Base-by-base conservation (phyloP, 192 early-diverging fungal genomes). In the Umbelopsis vinacea region DNA sequence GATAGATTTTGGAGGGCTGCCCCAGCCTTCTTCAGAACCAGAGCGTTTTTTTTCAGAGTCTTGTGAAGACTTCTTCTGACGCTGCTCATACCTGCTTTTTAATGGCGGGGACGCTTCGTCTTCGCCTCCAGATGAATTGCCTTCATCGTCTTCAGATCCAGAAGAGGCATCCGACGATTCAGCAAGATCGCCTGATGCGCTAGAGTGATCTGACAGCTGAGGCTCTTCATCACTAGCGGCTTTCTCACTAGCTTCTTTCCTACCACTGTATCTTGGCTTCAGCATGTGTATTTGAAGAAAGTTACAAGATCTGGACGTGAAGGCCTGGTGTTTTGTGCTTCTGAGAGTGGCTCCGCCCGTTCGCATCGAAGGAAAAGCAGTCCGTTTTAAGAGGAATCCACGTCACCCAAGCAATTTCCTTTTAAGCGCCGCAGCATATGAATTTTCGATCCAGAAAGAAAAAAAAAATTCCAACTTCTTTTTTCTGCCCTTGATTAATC, bases 101-200 rank as follows among this genome's bases (percentile, higher is more conserved):
- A n/a, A 14, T 37, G 33, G 17, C 38, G 33, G 15, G 17, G 35
- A 19, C 5, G 17, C 10, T 63, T 35, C 29, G 6, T 35, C 57
- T 14, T 35, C 57, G 29, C 33, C 33, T 19, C 26, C 57, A 29
- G 57, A 37, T 14, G 26, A 37, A 37, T 63, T 26, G 12, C 33
- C 57, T 63, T 63, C 57, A 63, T 63, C 57, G 26, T 35, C 29
- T 37, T 63, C 57, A 19, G 57, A 63, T 63, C 26, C 57, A 11
- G 19, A 15, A 17, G 57, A 63, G 14, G 57, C 23, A 37, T 35
- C 57, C 33, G 57, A 63, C 5, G 33, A 63, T 37, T 63, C 29
- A 11, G 33, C 26, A 29, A 63, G 57, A 63, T 63, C 57, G 26
- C 17, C 57, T 15, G 57, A 37, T 63, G 14, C 33, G 33, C 57